Evolutionary conservation across 116 monocot genomes (phyloP), one percentile per base, ranked within the genome.

Genomic region (Papilionanthe hybrid): DNA sequence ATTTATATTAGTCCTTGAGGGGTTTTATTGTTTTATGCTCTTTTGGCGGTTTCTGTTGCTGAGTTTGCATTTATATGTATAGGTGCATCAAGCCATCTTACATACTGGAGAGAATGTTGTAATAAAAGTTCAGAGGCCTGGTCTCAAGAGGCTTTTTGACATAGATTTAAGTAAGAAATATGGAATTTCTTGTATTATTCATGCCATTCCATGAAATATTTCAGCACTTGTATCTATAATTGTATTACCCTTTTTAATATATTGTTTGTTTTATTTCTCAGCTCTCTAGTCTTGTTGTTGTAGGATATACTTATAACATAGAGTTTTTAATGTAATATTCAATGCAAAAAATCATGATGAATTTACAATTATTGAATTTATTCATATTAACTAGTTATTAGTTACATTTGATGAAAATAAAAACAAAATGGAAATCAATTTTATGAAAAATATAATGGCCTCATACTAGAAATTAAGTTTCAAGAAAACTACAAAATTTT

Each of bases 81-180:
- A 99, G 99, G 99, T 99, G 49, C 99, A 99, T 82, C 88, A 91
- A 76, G 99, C 99, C n/a, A 86, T 93, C 25, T 84, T 99, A 37
- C 95, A 99, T 79, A 93, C 85, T 81, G 89, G 99, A 76, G 99
- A 99, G 82, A 91, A 86, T 81, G 99, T 93, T 57, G 89, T 84
- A 47, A 85, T 99, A 29, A 99, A 99, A 84, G 85, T 99, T 78
- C 99, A 99, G 80, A 85, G 99, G 65, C 95, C 99, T 19, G 95
- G 99, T 19, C 85, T 99, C n/a, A 92, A 87, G 81, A 95, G 81
- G 83, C 95, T 99, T 75, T 99, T 99, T 84, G 99, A 95, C 69
- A 95, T 99, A 77, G 99, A 99, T 92, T 82, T 99, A 81, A 88
- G 99, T 95, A 92, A 82, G 95, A 82, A 28, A 69, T 73, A 17